A percentile compares a stretch with the other conserved stretches of the same genome.
Conservation (phyloP, 352 stramenopile genomes). For the Phytophthora vignae region DNA sequence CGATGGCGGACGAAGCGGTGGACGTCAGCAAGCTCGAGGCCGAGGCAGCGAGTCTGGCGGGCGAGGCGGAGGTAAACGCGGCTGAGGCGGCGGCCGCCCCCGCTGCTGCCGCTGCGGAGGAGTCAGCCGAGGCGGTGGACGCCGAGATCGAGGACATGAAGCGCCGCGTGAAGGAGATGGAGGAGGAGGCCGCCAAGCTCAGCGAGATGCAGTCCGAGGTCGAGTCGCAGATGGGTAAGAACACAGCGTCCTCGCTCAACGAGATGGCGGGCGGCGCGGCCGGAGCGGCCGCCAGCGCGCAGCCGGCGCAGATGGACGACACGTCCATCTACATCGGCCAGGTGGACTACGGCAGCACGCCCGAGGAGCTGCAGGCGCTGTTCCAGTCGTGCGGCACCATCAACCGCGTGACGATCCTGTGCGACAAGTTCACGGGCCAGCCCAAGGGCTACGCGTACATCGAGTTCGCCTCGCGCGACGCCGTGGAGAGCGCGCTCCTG, state of each 20-base stretch:
- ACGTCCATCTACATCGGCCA: conserved; percentile 96
- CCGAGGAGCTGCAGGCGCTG: conserved; percentile 96
- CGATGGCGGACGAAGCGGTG: conserved; percentile 53
- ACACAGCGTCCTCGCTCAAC: conserved; percentile 50
- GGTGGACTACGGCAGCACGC: conserved; percentile 97
- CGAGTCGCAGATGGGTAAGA: conserved; percentile 81
- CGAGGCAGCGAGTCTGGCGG: conserved; percentile 49
- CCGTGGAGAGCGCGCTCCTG: conserved; percentile 89
- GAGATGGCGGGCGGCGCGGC: conserved; percentile 35
- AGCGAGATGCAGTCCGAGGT: conserved; percentile 89
- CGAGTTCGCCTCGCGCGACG: conserved; percentile 91
- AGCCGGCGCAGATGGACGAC: conserved; percentile 64
- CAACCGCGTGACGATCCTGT: conserved; percentile 98
- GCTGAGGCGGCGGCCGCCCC: not conserved
- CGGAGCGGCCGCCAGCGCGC: conserved; percentile 23
- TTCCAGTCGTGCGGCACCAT: conserved; percentile 98
- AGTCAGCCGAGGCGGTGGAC: conserved; percentile 53
- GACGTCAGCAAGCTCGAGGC: conserved; percentile 63
- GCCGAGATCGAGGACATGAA: conserved; percentile 90
- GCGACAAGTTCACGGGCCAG: conserved; percentile 97
- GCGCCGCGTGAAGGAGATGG: conserved; percentile 82
- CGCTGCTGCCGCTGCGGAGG: conserved; percentile 18
- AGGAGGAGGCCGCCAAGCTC: conserved; percentile 84
- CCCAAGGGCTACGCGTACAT: conserved; percentile 97
- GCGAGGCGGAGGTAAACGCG: conserved; percentile 20